phyloP scores from a whole-genome alignment of 140 eudicot genomes.

The Erigeron philadelphicus region DNA sequence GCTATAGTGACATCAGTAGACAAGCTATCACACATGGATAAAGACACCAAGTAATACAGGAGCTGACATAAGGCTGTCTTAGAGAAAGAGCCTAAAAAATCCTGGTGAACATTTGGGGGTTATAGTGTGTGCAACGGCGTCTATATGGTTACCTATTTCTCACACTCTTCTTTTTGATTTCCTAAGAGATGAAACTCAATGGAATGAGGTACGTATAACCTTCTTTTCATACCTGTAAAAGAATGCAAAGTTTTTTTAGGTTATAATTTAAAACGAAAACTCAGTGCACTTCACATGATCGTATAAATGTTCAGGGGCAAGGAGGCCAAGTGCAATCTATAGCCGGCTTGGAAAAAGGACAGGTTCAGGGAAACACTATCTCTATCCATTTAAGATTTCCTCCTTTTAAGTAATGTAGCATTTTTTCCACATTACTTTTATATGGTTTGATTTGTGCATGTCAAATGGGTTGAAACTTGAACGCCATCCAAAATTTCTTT shows the following conservation, averaged over 20 bases:
- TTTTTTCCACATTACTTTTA: background rate
- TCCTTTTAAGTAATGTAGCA: background rate
- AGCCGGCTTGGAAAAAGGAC: slow-evolving; percentile 80
- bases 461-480: too few relatives aligned
- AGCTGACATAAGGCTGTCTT: slow-evolving; percentile 72
- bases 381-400: slow-evolving; percentile 59
- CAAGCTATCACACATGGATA: slow-evolving; percentile 72
- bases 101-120: slow-evolving; percentile 87
- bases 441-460: background rate
- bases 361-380: slow-evolving; percentile 71
- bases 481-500: too few relatives aligned
- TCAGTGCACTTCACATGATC: background rate
- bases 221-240: background rate
- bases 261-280: background rate
- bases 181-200: slow-evolving; percentile 68
- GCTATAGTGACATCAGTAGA: too few relatives aligned
- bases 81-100: slow-evolving; percentile 71
- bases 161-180: slow-evolving; percentile 64
- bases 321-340: slow-evolving; percentile 65
- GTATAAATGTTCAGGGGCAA: slow-evolving; percentile 58
- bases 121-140: slow-evolving; percentile 73
- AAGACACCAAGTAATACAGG: slow-evolving; percentile 63
- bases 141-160: slow-evolving; percentile 82
- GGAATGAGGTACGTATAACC: slow-evolving; percentile 57
- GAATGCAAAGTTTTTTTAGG: background rate